Conservation (phyloP, 345 rosid genomes). For the Cardamine occulta region DNA sequence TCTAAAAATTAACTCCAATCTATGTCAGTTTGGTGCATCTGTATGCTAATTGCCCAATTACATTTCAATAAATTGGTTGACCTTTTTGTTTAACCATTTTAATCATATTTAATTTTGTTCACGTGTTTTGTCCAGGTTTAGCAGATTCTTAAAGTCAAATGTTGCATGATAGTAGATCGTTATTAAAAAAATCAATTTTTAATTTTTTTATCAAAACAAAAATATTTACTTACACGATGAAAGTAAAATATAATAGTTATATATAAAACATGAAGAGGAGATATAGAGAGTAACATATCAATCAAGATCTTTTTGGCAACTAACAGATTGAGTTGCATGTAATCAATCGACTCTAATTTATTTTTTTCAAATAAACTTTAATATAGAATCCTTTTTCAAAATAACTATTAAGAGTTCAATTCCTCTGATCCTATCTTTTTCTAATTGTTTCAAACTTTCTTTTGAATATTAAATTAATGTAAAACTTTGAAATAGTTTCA, state of each 20-base stretch:
- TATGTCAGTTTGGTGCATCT: constrained; percentile 10
- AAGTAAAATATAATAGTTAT: background rate
- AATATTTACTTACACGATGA: background rate
- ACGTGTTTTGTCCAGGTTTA: constrained; percentile 18
- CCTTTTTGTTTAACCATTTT: background rate
- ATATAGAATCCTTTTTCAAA: too few species aligned
- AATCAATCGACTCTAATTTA: background rate
- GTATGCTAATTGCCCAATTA: background rate
- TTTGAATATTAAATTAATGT: background rate
- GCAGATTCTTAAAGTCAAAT: constrained; percentile 3
- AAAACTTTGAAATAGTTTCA: background rate
- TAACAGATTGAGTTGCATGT: background rate
- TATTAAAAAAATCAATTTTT: background rate
- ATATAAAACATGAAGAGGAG: background rate
- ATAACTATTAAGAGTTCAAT: too few species aligned
- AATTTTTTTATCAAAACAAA: background rate
- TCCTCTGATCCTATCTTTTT: background rate
- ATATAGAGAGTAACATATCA: background rate
- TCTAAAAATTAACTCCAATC: background rate
- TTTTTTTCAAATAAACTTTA: too few species aligned
- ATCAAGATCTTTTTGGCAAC: background rate
- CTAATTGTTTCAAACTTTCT: background rate
- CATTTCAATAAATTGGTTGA: background rate
- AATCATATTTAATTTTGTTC: background rate
- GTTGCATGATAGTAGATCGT: background rate